Evolutionary conservation across 1,284 basidiomycete species (phyloP), one percentile per base, ranked within the genome.

Genomic region (Cutaneotrichosporon sp.): DNA sequence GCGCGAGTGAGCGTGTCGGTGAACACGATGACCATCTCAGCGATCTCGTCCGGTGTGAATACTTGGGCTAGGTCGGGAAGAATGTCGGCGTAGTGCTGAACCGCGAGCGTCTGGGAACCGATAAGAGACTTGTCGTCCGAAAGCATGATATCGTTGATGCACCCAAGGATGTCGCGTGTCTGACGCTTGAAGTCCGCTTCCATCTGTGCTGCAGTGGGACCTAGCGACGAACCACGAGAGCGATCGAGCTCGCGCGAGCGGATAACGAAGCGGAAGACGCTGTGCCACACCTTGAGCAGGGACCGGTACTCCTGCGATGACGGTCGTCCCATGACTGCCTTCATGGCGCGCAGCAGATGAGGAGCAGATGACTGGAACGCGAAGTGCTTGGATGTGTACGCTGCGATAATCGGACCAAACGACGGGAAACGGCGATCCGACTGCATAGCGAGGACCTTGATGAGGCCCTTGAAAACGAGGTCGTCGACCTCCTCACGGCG

Each of bases 381-480:
- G 78, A 96, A 97, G 69, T 96, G 90, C 54, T 85, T 79, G 64
- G 90, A 85, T 64, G 97, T 91, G 73, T 97, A 98, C 17, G 92
- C 84, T 63, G 96, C 90, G 47, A 98, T 77, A 4, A 94, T 91
- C 1, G 90, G 86, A 60, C 88, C 85, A 78, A 97, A 97, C 70
- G 96, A 90, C 72, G 85, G 88, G 79, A 97, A 96, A n/a, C 92
- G 82, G 24, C 93, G 84, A 74, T 97, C 93, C 64, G 91, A 87
- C 14, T 91, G 85, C 59, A 97, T 93, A 2, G 87, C 84, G 4
- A 93, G 83, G 2, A 97, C 86, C 4, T 85, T 90, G 50, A 97
- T 88, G 14, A 98, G 80, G 2, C 88, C 87, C 62, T 89, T 87
- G 79, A 97, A 96, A 7, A 94, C 87, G 16, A 90, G 78, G 57